A percentile compares a stretch with the other conserved stretches of the same genome.
phyloP scores from a whole-genome alignment of 2,329 filamentous ascomycete species.

The Emmonsiellopsis sp. region DNA sequence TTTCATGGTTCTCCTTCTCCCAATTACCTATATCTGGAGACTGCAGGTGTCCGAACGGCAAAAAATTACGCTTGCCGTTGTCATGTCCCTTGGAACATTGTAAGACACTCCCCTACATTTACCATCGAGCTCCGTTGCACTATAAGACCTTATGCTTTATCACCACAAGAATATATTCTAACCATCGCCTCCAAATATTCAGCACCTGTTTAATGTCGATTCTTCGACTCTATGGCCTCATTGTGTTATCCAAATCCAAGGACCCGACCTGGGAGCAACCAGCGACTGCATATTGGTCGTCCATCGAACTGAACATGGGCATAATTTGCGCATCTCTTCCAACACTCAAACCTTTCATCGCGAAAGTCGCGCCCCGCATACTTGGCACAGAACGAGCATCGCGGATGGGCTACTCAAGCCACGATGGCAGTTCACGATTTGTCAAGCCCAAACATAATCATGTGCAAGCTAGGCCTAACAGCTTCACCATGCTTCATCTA shows the following conservation, averaged over 20 bases:
- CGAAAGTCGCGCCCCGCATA: background rate
- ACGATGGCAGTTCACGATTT: background rate
- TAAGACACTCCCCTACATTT: constrained; percentile 1
- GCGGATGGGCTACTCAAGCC: background rate
- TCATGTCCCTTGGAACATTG: constrained; percentile 8
- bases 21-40: constrained; percentile 6
- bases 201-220: constrained; percentile 2
- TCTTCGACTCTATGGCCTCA: background rate
- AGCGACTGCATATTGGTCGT: constrained; percentile 2
- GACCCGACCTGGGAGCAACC: constrained; percentile 4
- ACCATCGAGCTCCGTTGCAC: background rate
- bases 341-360: background rate
- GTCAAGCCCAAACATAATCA: background rate
- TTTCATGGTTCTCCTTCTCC: constrained; percentile 5
- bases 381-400: background rate
- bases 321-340: constrained; percentile 1
- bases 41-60: constrained; percentile 4
- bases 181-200: background rate
- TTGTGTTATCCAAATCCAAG: background rate
- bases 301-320: constrained; percentile 2
- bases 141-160: background rate
- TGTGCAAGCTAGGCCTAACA: background rate
- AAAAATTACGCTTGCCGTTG: constrained; percentile 3
- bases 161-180: background rate
- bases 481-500: background rate